Evolutionary conservation across 345 rosid species (phyloP).

Genomic region (Erysimum cheiranthoides): DNA sequence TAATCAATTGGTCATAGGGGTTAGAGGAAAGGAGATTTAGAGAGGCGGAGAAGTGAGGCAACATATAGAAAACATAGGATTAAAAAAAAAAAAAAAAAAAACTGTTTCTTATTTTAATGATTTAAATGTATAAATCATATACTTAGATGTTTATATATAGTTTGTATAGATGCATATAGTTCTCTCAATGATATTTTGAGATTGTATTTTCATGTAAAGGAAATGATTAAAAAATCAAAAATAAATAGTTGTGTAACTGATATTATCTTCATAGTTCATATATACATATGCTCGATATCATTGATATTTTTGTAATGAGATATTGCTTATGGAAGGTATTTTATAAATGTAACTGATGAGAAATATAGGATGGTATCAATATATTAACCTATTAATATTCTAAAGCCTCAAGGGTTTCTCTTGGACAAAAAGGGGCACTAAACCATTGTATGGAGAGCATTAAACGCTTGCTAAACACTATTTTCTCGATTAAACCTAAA

Average conservation of each 20-base stretch:
- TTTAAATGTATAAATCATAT: slow-evolving; percentile 23
- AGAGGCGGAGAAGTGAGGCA: slow-evolving; percentile 36
- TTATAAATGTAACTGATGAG: neutral
- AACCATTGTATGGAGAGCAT: neutral
- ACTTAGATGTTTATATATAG: slow-evolving; percentile 29
- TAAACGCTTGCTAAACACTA: neutral
- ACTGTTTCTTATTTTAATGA: slow-evolving; percentile 10
- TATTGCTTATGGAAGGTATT: neutral
- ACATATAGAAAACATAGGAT: slow-evolving; percentile 37
- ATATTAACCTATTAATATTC: neutral
- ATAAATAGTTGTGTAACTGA: slow-evolving; percentile 8
- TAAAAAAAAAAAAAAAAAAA: neutral
- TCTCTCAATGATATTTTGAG: slow-evolving; percentile 17
- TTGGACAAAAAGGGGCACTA: neutral
- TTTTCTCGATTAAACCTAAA: neutral
- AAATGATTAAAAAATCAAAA: neutral
- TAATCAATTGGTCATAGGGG: slow-evolving; percentile 33
- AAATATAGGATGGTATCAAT: neutral
- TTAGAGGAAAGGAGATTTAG: slow-evolving; percentile 35
- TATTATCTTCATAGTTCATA: slow-evolving; percentile 3
- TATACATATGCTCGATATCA: neutral
- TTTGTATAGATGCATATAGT: slow-evolving; percentile 35
- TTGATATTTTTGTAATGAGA: neutral
- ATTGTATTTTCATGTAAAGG: slow-evolving; percentile 32
- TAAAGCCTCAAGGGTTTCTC: neutral